Percentiles rank a stretch among this genome's conserved stretches.
Conservation (phyloP, 2,329 filamentous ascomycete species). For the Colletotrichum simmondsii region DNA sequence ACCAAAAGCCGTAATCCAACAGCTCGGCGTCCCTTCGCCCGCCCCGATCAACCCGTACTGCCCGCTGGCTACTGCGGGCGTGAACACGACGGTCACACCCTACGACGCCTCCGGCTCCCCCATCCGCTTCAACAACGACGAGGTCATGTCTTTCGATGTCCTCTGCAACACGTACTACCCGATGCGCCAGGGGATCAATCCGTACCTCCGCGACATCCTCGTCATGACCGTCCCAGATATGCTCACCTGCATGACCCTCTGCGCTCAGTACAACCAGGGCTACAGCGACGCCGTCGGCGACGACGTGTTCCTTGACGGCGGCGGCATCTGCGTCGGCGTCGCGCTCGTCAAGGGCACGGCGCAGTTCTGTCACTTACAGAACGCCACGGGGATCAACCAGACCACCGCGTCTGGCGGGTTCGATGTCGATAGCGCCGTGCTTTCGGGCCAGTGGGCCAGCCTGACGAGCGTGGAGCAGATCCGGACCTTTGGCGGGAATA, state of each 20-base stretch:
- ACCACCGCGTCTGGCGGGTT: conserved; percentile 27
- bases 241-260: conserved; percentile 34
- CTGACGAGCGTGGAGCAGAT: conserved; percentile 26
- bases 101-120: conserved; percentile 33
- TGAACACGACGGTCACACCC: conserved; percentile 25
- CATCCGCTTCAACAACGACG: conserved; percentile 35
- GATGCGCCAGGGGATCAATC: conserved; percentile 30
- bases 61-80: background rate
- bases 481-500: conserved; percentile 25
- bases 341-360: conserved; percentile 29
- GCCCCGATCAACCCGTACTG: conserved; percentile 35
- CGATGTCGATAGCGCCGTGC: conserved; percentile 28
- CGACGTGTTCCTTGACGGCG: conserved; percentile 25
- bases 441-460: conserved; percentile 17
- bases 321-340: conserved; percentile 33
- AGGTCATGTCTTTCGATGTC: conserved; percentile 33
- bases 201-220: conserved; percentile 27
- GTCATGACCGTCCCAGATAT: conserved; percentile 33
- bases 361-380: conserved; percentile 33
- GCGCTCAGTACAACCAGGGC: conserved; percentile 35
- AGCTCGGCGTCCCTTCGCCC: conserved; percentile 29
- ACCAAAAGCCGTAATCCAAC: conserved; percentile 6
- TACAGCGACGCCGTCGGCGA: conserved; percentile 35
- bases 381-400: conserved; percentile 31
- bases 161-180: conserved; percentile 34